phyloP scores from a whole-genome alignment of 139 green algal genomes.

The Micractinium sp. region DNA sequence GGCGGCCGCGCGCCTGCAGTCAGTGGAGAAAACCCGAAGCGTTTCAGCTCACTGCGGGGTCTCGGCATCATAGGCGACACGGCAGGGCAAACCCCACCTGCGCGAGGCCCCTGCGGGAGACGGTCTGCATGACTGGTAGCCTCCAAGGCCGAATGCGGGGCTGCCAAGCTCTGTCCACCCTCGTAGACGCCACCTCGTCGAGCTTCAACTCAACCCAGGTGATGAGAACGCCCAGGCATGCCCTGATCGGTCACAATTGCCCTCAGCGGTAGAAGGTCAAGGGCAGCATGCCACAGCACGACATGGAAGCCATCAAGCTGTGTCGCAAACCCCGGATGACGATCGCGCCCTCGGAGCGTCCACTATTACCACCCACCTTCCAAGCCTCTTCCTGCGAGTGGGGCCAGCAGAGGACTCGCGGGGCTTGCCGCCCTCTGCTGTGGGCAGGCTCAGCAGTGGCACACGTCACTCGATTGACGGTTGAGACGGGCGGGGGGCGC shows the following conservation, averaged over 20 bases:
- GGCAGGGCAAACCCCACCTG: not conserved
- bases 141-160: not conserved
- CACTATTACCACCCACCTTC: too few species aligned
- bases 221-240: not conserved
- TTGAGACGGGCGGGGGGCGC: not conserved
- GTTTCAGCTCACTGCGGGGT: not conserved
- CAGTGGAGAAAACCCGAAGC: constrained; percentile 23
- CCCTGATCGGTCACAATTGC: not conserved
- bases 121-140: constrained; percentile 9
- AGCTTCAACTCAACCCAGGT: not conserved
- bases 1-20: constrained; percentile 37
- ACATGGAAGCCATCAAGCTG: too few species aligned
- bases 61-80: too few species aligned
- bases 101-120: constrained; percentile 7
- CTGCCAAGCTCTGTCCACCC: not conserved
- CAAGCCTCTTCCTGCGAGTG: too few species aligned
- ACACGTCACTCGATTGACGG: not conserved
- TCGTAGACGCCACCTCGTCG: not conserved
- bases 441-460: not conserved
- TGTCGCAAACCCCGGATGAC: too few species aligned
- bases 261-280: too few species aligned
- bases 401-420: not conserved
- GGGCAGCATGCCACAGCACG: too few species aligned
- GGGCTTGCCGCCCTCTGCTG: not conserved
- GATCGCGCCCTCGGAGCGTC: too few species aligned